Conservation (phyloP, 495 filamentous ascomycete genomes). For the Xylaria sp. region DNA sequence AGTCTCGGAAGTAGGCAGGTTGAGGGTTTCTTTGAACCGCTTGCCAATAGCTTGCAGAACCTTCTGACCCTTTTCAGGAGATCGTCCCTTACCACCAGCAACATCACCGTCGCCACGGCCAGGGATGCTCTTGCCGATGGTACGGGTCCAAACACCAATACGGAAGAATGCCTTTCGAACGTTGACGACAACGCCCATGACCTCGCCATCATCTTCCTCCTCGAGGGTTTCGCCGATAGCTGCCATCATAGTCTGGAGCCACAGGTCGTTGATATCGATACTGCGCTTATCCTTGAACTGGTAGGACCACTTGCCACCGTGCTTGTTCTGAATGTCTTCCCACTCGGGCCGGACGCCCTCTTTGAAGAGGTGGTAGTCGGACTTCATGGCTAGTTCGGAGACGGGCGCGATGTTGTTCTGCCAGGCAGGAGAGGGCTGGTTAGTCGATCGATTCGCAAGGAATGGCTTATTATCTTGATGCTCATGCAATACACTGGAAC, state of each 20-base stretch:
- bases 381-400: conserved; percentile 94
- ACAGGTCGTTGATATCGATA: conserved; percentile 91
- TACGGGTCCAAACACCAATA: conserved; percentile 90
- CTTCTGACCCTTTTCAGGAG: conserved; percentile 80
- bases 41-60: conserved; percentile 81
- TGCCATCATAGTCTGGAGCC: conserved; percentile 95
- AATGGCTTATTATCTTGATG: neutral
- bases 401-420: conserved; percentile 98
- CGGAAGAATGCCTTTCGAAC: conserved; percentile 98
- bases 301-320: conserved; percentile 98
- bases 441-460: neutral
- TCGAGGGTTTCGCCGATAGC: conserved; percentile 99
- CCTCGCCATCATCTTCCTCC: conserved; percentile 89
- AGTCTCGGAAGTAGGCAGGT: conserved; percentile 72
- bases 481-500: neutral
- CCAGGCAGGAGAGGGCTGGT: conserved; percentile 22
- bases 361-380: conserved; percentile 99
- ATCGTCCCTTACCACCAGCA: conserved; percentile 71
- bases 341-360: conserved; percentile 95
- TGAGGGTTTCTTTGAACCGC: conserved; percentile 89
- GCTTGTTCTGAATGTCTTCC: conserved; percentile 98
- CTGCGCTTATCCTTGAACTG: conserved; percentile 93
- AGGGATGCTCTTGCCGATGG: conserved; percentile 81
- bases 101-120: conserved; percentile 74
- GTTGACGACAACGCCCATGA: conserved; percentile 99